Conservation (phyloP, 192 early-diverging fungal species). For the Coemansia sp. region DNA sequence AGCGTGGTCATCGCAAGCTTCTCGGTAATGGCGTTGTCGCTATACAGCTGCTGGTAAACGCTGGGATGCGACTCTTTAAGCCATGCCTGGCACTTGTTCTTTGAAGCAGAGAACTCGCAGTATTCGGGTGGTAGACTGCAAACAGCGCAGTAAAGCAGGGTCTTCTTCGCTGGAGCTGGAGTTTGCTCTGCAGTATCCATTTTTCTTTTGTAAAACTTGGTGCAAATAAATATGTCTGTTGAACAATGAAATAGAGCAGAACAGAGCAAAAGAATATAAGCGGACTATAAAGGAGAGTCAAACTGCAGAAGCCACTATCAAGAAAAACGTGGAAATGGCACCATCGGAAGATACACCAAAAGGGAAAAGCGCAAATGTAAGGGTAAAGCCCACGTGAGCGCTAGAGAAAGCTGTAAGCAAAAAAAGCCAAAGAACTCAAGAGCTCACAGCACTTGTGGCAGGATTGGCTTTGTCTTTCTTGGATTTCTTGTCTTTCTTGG, state of each 20-base stretch:
- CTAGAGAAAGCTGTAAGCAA: background rate
- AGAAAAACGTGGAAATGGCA: background rate
- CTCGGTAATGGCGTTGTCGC: slow-evolving; percentile 42
- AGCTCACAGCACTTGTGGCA: background rate
- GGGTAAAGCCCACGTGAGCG: background rate
- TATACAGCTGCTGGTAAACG: slow-evolving; percentile 62
- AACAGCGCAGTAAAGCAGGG: slow-evolving; percentile 41
- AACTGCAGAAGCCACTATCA: background rate
- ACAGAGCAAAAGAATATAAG: background rate
- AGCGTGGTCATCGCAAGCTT: slow-evolving; percentile 42
- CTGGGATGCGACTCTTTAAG: slow-evolving; percentile 62
- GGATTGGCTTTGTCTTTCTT: slow-evolving; percentile 1
- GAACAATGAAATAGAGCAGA: too few relatives aligned
- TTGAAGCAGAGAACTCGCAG: slow-evolving; percentile 86
- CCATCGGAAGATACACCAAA: background rate
- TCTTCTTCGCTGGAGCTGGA: slow-evolving; percentile 5
- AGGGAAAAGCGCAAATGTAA: background rate
- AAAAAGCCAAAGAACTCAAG: background rate
- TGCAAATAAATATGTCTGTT: too few relatives aligned
- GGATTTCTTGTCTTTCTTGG: slow-evolving; percentile 9
- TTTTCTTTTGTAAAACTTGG: background rate
- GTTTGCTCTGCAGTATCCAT: background rate
- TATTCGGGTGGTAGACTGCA: slow-evolving; percentile 63
- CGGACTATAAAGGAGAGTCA: background rate
- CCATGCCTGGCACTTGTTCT: slow-evolving; percentile 82